phyloP scores from a whole-genome alignment of 1,139 yeast genomes.

The Wickerhamomyces sp. region DNA sequence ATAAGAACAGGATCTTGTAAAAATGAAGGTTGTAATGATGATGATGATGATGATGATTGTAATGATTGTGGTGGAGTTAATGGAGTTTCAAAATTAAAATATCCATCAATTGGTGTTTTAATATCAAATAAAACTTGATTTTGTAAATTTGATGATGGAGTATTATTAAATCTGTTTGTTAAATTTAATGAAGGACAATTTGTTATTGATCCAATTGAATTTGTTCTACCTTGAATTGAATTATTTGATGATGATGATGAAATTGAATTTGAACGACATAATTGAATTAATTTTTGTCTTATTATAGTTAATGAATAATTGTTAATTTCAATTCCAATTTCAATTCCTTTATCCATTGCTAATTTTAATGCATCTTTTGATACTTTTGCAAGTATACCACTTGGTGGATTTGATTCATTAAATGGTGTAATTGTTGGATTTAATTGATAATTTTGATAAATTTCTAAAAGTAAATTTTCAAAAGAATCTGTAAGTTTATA shows the following conservation, averaged over 20 bases:
- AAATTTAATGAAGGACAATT: conserved; percentile 18
- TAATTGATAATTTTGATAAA: conserved; percentile 29
- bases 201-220: conserved; percentile 14
- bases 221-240: conserved; percentile 12
- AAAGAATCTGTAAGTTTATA: conserved; percentile 28
- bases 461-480: conserved; percentile 29
- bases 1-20: conserved; percentile 8
- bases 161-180: conserved; percentile 11
- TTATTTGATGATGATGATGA: conserved; percentile 7
- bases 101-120: conserved; percentile 17
- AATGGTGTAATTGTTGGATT: conserved; percentile 39
- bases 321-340: conserved; percentile 29
- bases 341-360: conserved; percentile 24
- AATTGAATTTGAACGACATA: conserved; percentile 17
- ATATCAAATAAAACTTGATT: conserved; percentile 9
- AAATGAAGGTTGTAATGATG: conserved; percentile 19
- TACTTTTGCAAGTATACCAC: conserved; percentile 35
- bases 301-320: conserved; percentile 30
- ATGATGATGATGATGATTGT: conserved; percentile 3
- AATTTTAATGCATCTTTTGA: conserved; percentile 31
- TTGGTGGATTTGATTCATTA: conserved; percentile 36
- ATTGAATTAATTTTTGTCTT: conserved; percentile 31
- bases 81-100: conserved; percentile 21
- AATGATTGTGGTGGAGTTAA: conserved; percentile 11
- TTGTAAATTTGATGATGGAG: conserved; percentile 3